Conservation (phyloP, 2,329 filamentous ascomycete genomes). For the Corynespora cassiicola region DNA sequence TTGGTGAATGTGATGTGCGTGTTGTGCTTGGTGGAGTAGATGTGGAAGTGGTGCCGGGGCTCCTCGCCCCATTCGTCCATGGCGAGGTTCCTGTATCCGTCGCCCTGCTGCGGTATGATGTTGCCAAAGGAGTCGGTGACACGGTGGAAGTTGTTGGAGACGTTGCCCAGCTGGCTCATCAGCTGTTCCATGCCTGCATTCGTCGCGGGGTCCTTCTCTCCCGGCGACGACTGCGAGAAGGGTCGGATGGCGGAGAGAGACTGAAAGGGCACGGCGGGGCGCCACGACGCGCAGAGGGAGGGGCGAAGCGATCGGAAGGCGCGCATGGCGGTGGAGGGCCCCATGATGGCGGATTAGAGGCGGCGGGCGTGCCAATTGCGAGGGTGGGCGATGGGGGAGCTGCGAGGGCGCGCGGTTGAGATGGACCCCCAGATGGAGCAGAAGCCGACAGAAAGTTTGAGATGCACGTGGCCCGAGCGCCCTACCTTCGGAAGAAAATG, state of each 20-base stretch:
- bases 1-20: constrained; percentile 89
- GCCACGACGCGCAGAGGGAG: constrained; percentile 47
- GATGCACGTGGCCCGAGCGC: constrained; percentile 27
- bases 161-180: constrained; percentile 17
- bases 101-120: constrained; percentile 23
- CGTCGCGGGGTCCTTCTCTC: constrained; percentile 14
- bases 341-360: constrained; percentile 26
- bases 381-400: constrained; percentile 6
- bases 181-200: too few species aligned
- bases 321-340: constrained; percentile 29
- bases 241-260: constrained; percentile 28
- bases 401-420: constrained; percentile 11
- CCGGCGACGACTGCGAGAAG: constrained; percentile 37
- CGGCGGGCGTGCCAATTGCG: constrained; percentile 19
- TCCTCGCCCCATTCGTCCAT: constrained; percentile 38
- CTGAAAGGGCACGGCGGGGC: constrained; percentile 29
- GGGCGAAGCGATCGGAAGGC: constrained; percentile 38
- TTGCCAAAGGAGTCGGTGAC: constrained; percentile 16
- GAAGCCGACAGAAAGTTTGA: constrained; percentile 25
- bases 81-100: constrained; percentile 19
- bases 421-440: constrained; percentile 11
- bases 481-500: constrained; percentile 30
- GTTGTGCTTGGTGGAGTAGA: constrained; percentile 91
- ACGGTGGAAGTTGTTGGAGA: constrained; percentile 22
- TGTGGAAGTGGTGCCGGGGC: constrained; percentile 83